Percentiles rank a stretch among this genome's conserved stretches.
Evolutionary conservation across 2,329 filamentous ascomycete genomes (phyloP).

Genomic region (Clonostachys rhizophaga): DNA sequence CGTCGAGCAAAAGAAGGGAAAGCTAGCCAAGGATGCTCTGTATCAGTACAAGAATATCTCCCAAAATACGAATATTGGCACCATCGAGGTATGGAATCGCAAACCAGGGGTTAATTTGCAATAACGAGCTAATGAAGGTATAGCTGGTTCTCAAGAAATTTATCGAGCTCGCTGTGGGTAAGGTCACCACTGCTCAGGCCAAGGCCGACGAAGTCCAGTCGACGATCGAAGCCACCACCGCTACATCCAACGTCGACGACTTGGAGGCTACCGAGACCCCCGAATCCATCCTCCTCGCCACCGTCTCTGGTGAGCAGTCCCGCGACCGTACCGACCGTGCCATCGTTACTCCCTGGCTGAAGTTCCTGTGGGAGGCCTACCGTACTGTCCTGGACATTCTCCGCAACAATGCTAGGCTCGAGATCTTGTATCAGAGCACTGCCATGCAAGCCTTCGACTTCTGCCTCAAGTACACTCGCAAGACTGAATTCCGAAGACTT

Average conservation of each 20-base stretch:
- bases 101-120: background rate
- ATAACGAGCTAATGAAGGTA: background rate
- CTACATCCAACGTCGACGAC: conserved; percentile 77
- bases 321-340: conserved; percentile 95
- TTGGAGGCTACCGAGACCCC: conserved; percentile 96
- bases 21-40: conserved; percentile 95
- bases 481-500: conserved; percentile 98
- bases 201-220: conserved; percentile 96
- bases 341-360: conserved; percentile 98
- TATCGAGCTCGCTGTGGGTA: conserved; percentile 93
- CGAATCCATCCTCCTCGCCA: conserved; percentile 95
- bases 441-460: conserved; percentile 98
- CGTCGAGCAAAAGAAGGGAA: conserved; percentile 96
- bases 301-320: conserved; percentile 96
- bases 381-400: conserved; percentile 97
- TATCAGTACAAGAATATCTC: conserved; percentile 99
- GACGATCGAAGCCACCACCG: conserved; percentile 66
- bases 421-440: conserved; percentile 97
- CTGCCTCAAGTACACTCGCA: conserved; percentile 95
- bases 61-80: conserved; percentile 97
- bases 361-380: conserved; percentile 99
- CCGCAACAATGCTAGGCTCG: conserved; percentile 96
- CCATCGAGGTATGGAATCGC: conserved; percentile 70
- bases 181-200: conserved; percentile 91
- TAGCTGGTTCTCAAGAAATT: conserved; percentile 93